phyloP scores from a whole-genome alignment of 1,284 basidiomycete genomes.

The Apiotrichum mycotoxinovorans region DNA sequence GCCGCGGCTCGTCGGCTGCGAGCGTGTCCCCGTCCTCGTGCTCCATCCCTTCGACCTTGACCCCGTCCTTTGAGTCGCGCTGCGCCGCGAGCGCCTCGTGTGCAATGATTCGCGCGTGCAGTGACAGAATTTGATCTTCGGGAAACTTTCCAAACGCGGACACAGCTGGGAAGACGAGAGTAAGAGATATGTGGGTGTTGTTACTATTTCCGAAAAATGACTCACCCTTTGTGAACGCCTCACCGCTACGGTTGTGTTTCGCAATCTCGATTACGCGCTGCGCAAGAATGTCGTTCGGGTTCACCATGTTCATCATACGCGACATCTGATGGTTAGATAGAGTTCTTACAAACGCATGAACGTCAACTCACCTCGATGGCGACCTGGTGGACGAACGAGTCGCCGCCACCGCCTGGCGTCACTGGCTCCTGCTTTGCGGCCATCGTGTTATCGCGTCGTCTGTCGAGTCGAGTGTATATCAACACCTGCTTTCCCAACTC shows the following conservation, averaged over 20 bases:
- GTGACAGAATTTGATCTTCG: constrained; percentile 59
- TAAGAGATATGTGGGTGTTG: constrained; percentile 1
- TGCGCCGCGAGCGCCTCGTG: constrained; percentile 54
- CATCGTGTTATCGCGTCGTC: neutral
- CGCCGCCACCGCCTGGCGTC: constrained; percentile 10
- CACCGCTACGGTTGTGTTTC: constrained; percentile 59
- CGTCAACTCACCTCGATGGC: constrained; percentile 57
- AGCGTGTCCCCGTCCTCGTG: constrained; percentile 76
- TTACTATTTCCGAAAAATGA: neutral
- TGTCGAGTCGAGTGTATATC: neutral
- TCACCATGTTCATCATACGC: constrained; percentile 69
- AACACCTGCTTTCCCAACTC: neutral
- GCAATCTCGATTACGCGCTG: constrained; percentile 75
- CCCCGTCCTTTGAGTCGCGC: neutral
- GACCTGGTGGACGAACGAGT: constrained; percentile 68
- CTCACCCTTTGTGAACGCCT: constrained; percentile 62
- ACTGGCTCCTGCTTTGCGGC: neutral
- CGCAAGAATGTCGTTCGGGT: constrained; percentile 77
- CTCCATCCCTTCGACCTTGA: constrained; percentile 60
- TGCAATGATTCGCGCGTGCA: constrained; percentile 60
- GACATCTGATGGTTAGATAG: constrained; percentile 59
- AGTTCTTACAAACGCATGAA: neutral
- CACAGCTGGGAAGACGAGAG: constrained; percentile 58
- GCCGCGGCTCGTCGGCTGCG: constrained; percentile 68
- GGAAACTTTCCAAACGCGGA: constrained; percentile 81